phyloP scores from a whole-genome alignment of 495 filamentous ascomycete genomes.

The Aspergillus nidulans region DNA sequence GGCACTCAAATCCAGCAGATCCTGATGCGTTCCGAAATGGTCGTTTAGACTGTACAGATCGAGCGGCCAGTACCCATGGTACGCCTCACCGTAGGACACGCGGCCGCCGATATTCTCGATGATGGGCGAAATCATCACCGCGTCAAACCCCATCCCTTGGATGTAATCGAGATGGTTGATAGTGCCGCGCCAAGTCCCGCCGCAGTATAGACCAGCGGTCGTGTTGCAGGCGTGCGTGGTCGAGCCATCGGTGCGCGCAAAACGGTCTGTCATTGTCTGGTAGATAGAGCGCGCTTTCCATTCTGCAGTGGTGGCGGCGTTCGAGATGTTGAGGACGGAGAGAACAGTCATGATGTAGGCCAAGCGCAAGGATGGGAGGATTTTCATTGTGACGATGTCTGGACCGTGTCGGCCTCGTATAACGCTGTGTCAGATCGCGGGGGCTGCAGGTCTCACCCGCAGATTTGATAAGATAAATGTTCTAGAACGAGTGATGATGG shows the following conservation, averaged over 20 bases:
- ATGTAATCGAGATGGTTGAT: constrained; percentile 48
- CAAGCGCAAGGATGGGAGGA: not conserved
- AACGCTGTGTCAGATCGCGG: too few species aligned
- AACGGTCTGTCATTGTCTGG: constrained; percentile 55
- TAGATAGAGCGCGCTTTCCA: constrained; percentile 15
- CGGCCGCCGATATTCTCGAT: constrained; percentile 50
- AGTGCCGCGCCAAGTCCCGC: constrained; percentile 63
- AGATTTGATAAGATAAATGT: too few species aligned
- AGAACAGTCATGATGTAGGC: not conserved
- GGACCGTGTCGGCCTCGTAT: too few species aligned
- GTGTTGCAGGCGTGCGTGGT: constrained; percentile 46
- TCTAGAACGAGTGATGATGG: too few species aligned
- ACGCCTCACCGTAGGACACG: constrained; percentile 44
- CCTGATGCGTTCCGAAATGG: constrained; percentile 23
- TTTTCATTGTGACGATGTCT: constrained; percentile 3
- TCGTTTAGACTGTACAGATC: constrained; percentile 23
- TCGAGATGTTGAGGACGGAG: not conserved
- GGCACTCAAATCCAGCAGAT: constrained; percentile 18
- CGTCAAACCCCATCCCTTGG: constrained; percentile 67
- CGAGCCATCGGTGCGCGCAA: constrained; percentile 54
- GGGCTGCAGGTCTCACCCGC: too few species aligned
- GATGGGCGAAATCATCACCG: constrained; percentile 70
- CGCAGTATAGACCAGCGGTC: constrained; percentile 52
- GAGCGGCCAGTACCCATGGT: constrained; percentile 28
- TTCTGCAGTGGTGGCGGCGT: constrained; percentile 5